phyloP scores from a whole-genome alignment of 2,329 filamentous ascomycete genomes.

The Harringtonia aguacate region DNA sequence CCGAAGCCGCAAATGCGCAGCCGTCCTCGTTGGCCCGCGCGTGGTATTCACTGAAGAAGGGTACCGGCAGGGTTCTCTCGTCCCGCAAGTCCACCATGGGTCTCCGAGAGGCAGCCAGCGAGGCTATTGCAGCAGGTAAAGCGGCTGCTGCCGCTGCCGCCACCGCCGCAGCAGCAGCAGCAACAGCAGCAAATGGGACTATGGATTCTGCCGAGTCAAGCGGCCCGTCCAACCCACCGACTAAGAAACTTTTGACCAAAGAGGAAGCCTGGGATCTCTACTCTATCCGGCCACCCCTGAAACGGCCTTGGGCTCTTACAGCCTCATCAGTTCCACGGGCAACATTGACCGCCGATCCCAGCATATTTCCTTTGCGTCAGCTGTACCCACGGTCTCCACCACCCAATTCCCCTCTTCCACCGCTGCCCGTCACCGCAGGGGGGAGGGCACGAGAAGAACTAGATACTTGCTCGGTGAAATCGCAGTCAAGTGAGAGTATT shows the following conservation, averaged over 20 bases:
- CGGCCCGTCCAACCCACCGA: background rate
- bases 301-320: background rate
- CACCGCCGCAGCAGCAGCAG: background rate
- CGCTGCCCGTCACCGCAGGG: background rate
- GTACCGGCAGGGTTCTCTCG: slow-evolving; percentile 2
- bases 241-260: background rate
- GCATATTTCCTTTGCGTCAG: too few species aligned
- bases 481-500: too few species aligned
- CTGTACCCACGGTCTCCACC: slow-evolving; percentile 4
- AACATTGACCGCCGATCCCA: too few species aligned
- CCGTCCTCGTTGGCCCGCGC: slow-evolving; percentile 6
- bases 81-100: slow-evolving; percentile 7
- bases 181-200: background rate
- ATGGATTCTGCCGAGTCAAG: background rate
- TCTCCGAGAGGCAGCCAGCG: slow-evolving; percentile 3
- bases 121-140: background rate
- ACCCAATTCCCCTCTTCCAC: slow-evolving; percentile 7
- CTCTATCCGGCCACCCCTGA: slow-evolving; percentile 4
- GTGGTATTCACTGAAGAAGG: slow-evolving; percentile 8
- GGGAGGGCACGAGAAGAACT: background rate
- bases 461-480: too few species aligned
- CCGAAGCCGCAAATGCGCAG: background rate
- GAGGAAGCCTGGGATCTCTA: slow-evolving; percentile 7
- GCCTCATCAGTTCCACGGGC: background rate
- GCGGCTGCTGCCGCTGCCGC: background rate